Percentiles rank a stretch among this genome's conserved stretches.
Conservation (phyloP, 305 asterid species). For the Coffea humblotiana region DNA sequence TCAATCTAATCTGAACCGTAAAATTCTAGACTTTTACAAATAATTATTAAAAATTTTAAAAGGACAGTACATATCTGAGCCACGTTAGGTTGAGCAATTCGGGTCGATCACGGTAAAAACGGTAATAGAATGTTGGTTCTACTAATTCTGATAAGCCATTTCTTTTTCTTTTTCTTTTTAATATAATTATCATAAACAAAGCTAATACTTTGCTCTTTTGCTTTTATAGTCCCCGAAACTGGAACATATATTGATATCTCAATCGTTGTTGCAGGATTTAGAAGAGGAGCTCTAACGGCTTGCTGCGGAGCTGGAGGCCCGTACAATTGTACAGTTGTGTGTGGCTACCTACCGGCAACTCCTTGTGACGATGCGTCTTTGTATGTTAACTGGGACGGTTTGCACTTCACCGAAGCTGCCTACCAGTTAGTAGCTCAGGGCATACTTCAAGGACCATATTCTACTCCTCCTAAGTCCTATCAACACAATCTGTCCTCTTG, state of each 20-base stretch:
- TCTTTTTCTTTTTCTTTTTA: no score
- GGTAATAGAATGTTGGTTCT: no score
- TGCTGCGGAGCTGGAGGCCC: conserved; percentile 43
- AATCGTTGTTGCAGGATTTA: conserved; percentile 15
- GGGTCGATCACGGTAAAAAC: no score
- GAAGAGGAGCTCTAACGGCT: conserved; percentile 10
- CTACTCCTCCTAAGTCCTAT: conserved; percentile 10
- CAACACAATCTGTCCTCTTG: conserved; percentile 3
- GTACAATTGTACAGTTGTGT: conserved; percentile 10
- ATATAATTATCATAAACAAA: not conserved
- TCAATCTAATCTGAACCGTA: no score
- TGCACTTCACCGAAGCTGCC: conserved; percentile 42
- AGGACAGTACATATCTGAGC: no score
- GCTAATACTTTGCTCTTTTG: not conserved
- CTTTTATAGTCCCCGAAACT: not conserved
- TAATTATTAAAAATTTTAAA: no score
- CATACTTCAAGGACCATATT: conserved; percentile 22
- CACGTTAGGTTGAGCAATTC: no score
- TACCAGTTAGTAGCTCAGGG: conserved; percentile 21
- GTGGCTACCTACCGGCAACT: conserved; percentile 22
- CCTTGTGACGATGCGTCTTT: conserved; percentile 18
- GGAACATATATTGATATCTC: not conserved
- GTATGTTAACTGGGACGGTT: conserved; percentile 35
- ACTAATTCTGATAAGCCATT: no score
- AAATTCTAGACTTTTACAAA: no score